Percentiles rank a stretch among this genome's conserved stretches.
These are phyloP conservation scores for Alternaria triticimaculans DNA, from an alignment of 2,329 filamentous ascomycete genomes.

Conservation along the genomic window DNA sequence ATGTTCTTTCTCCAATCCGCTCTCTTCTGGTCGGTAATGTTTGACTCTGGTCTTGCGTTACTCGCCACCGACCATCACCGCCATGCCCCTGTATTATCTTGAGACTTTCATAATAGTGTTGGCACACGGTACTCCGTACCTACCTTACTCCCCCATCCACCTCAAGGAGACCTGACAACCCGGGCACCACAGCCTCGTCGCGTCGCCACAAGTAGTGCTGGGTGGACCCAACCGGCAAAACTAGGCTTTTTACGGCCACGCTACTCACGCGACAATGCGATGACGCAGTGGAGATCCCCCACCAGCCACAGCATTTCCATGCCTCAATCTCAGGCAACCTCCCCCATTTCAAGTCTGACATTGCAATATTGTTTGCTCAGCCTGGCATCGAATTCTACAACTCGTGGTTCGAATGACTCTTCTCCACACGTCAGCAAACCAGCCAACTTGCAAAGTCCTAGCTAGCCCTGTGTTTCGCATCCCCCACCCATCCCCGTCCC, in stretches of 20 bases:
- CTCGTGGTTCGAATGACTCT: neutral
- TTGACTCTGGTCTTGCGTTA: neutral
- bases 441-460: neutral
- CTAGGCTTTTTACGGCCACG: neutral
- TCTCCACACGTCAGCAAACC: neutral
- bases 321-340: neutral
- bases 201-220: neutral
- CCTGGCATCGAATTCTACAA: neutral
- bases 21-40: neutral
- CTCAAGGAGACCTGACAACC: neutral
- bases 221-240: neutral
- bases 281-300: slow-evolving; percentile 1
- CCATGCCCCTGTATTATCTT: neutral
- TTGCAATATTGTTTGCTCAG: neutral
- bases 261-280: neutral
- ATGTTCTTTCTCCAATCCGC: neutral
- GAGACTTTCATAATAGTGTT: neutral
- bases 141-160: neutral
- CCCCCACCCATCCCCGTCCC: neutral
- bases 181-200: neutral
- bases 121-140: neutral
- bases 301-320: neutral
- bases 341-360: neutral
- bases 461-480: neutral
- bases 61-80: neutral